Percentiles rank a stretch among this genome's conserved stretches.
Evolutionary conservation across 768 basidiomycete genomes (phyloP).

Genomic region (Tulasnella calospora): DNA sequence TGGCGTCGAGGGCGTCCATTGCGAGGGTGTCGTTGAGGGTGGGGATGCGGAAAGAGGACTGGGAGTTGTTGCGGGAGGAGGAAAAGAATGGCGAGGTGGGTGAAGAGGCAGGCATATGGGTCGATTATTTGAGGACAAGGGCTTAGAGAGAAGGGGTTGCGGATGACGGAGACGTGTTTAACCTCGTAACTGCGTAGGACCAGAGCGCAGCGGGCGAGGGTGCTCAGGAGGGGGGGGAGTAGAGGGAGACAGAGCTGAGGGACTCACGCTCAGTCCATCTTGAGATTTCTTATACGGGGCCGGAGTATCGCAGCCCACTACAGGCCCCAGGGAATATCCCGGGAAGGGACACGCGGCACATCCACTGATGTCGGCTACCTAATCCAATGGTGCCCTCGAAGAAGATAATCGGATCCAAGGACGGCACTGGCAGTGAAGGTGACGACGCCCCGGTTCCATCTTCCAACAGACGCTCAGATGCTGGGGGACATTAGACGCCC

Average conservation of each 20-base stretch:
- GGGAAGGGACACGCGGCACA: background rate
- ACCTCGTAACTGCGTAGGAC: background rate
- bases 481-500: background rate
- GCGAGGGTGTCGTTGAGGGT: background rate
- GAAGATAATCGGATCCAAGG: background rate
- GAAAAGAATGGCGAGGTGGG: constrained; percentile 13
- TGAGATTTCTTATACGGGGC: background rate
- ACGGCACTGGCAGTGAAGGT: background rate
- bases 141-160: background rate
- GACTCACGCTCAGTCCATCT: background rate
- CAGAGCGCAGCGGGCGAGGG: background rate
- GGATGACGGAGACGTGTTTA: constrained; percentile 6
- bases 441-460: background rate
- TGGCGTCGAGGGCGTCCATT: constrained; percentile 15
- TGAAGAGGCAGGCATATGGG: background rate
- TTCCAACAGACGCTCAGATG: background rate
- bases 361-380: background rate
- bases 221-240: background rate
- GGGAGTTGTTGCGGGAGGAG: constrained; percentile 16
- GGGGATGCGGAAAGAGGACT: background rate
- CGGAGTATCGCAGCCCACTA: background rate
- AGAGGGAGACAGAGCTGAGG: constrained; percentile 2
- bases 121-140: background rate
- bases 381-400: background rate
- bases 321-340: background rate